Evolutionary conservation across 2,329 filamentous ascomycete genomes (phyloP).

Genomic region (Cryphonectria naterciae): DNA sequence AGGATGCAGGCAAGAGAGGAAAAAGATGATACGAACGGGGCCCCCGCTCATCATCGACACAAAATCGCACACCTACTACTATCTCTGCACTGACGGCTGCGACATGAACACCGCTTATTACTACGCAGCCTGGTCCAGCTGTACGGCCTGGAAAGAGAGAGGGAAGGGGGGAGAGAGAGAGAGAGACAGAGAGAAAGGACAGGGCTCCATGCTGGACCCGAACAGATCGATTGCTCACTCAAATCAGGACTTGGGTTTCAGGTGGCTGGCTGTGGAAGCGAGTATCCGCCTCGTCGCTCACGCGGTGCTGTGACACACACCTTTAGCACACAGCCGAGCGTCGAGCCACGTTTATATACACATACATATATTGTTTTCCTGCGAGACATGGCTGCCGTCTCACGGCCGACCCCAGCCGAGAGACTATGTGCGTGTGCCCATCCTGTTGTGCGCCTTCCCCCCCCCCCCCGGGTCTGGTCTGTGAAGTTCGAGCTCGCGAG

Average conservation of each 20-base stretch:
- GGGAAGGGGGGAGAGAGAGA: no score
- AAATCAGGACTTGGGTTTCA: background rate
- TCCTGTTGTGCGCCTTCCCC: constrained; percentile 11
- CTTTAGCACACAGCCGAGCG: constrained; percentile 19
- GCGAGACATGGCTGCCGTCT: constrained; percentile 16
- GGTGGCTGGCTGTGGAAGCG: constrained; percentile 1
- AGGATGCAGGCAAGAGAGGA: background rate
- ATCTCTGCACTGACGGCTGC: background rate
- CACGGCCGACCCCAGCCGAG: background rate
- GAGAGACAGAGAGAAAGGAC: background rate
- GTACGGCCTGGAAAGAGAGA: constrained; percentile 1
- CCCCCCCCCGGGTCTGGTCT: constrained; percentile 6
- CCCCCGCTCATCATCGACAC: background rate
- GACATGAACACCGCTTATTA: constrained; percentile 12
- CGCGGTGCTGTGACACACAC: constrained; percentile 15
- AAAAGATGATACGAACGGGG: background rate
- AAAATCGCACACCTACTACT: background rate
- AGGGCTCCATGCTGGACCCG: background rate
- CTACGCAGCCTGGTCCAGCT: background rate
- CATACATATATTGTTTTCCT: constrained; percentile 18
- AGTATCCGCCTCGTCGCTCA: background rate
- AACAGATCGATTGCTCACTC: background rate
- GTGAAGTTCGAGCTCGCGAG: constrained; percentile 6
- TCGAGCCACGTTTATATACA: constrained; percentile 28
- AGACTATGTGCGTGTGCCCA: background rate